Percentiles rank a stretch among this genome's conserved stretches.
Conservation (phyloP, 345 rosid species). For the Noccaea caerulescens region DNA sequence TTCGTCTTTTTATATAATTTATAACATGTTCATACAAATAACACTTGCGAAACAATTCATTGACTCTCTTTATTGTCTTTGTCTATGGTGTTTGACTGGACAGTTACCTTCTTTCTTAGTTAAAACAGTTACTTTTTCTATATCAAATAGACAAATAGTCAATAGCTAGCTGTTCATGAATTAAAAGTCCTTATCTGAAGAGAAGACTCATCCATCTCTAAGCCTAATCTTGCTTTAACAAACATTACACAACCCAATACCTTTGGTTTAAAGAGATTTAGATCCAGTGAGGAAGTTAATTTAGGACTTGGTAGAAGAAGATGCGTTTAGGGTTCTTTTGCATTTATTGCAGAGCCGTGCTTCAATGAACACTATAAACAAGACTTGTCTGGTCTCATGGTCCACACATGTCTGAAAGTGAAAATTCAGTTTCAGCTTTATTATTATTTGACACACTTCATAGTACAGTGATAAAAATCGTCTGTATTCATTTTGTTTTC, state of each 20-base stretch:
- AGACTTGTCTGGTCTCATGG: constrained; percentile 34
- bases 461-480: constrained; percentile 20
- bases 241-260: background rate
- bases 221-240: background rate
- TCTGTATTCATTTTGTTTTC: constrained; percentile 30
- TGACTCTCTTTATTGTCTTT: constrained; percentile 34
- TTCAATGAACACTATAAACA: constrained; percentile 37
- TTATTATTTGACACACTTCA: background rate
- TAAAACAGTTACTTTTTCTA: background rate
- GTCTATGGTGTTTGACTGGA: constrained; percentile 32
- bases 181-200: constrained; percentile 10
- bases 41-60: constrained; percentile 18
- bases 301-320: constrained; percentile 12
- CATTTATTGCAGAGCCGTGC: constrained; percentile 37
- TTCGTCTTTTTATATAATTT: constrained; percentile 33
- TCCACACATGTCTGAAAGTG: constrained; percentile 35
- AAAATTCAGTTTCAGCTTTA: constrained; percentile 28
- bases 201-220: background rate
- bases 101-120: constrained; percentile 34
- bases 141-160: too few species aligned
- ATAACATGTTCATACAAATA: constrained; percentile 38
- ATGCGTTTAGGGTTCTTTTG: background rate
- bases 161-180: background rate
- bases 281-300: constrained; percentile 12
- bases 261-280: constrained; percentile 20